Percentiles rank a stretch among this genome's conserved stretches.
phyloP scores from a whole-genome alignment of 2,329 filamentous ascomycete species.

The Aureobasidium lini region DNA sequence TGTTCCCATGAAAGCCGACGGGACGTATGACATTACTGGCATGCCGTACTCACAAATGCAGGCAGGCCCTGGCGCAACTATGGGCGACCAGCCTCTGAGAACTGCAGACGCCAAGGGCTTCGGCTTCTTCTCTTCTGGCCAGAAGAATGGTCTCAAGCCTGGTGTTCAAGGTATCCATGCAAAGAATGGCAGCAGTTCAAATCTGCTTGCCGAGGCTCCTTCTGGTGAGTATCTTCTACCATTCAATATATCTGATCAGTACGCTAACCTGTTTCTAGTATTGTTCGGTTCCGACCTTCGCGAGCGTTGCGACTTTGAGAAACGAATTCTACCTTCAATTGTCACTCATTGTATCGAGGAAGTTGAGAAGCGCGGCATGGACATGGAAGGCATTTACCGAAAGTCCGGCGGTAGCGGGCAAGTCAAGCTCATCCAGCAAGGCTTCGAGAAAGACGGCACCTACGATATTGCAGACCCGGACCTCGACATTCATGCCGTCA shows the following conservation, averaged over 20 bases:
- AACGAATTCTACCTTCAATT: conserved; percentile 79
- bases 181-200: conserved; percentile 39
- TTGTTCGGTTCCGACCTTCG: conserved; percentile 87
- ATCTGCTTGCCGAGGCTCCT: conserved; percentile 29
- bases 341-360: conserved; percentile 93
- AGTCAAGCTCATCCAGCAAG: conserved; percentile 81
- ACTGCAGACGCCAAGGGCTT: conserved; percentile 20
- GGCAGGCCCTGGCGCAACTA: conserved; percentile 21
- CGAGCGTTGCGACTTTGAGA: conserved; percentile 80
- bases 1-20: conserved; percentile 18
- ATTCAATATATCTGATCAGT: not conserved
- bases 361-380: conserved; percentile 92
- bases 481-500: conserved; percentile 92
- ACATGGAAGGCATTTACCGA: conserved; percentile 93
- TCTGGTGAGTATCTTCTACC: conserved; percentile 22
- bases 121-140: conserved; percentile 27
- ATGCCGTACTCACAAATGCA: conserved; percentile 24
- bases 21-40: conserved; percentile 25
- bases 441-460: conserved; percentile 73
- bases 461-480: conserved; percentile 91
- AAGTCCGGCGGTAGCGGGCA: conserved; percentile 92
- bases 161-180: conserved; percentile 28
- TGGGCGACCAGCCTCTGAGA: conserved; percentile 10
- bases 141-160: conserved; percentile 28
- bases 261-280: conserved; percentile 26